Conservation (phyloP, 768 basidiomycete species). For the Amanita muscaria region DNA sequence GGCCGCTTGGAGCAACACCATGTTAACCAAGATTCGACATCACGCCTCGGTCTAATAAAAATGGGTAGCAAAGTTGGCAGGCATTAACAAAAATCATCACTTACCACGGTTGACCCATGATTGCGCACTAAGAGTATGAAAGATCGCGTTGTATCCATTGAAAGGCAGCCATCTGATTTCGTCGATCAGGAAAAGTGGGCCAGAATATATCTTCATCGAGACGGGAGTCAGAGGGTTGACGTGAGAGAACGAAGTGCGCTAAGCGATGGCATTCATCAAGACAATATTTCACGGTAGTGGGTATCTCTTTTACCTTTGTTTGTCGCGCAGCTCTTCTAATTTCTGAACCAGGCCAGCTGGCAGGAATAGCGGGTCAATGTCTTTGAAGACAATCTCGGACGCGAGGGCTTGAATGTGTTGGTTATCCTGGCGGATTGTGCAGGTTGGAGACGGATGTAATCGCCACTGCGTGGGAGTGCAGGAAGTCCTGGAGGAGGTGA, state of each 20-base stretch:
- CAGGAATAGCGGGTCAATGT: too few relatives aligned
- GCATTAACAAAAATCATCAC: too few relatives aligned
- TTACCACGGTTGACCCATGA: constrained; percentile 15
- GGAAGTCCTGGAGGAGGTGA: too few relatives aligned
- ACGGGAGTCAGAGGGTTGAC: constrained; percentile 6
- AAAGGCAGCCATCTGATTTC: constrained; percentile 1
- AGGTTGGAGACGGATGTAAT: too few relatives aligned
- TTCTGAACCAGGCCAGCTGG: constrained; percentile 5
- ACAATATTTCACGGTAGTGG: too few relatives aligned
- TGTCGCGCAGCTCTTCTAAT: constrained; percentile 10
- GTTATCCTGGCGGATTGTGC: too few relatives aligned
- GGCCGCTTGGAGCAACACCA: constrained; percentile 14
- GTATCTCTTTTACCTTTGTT: not conserved
- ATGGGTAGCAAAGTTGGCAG: too few relatives aligned
- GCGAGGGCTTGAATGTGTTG: too few relatives aligned
- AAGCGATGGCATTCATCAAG: too few relatives aligned
- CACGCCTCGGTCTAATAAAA: constrained; percentile 11
- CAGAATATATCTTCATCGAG: constrained; percentile 7
- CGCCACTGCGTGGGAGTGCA: too few relatives aligned
- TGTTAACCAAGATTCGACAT: constrained; percentile 14
- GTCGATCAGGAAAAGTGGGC: constrained; percentile 10
- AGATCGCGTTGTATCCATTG: constrained; percentile 6
- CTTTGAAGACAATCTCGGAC: too few relatives aligned
- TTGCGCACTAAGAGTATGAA: constrained; percentile 11
- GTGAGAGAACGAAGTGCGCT: constrained; percentile 12